Evolutionary conservation across 768 basidiomycete genomes (phyloP).

Genomic region (Bullera alba): DNA sequence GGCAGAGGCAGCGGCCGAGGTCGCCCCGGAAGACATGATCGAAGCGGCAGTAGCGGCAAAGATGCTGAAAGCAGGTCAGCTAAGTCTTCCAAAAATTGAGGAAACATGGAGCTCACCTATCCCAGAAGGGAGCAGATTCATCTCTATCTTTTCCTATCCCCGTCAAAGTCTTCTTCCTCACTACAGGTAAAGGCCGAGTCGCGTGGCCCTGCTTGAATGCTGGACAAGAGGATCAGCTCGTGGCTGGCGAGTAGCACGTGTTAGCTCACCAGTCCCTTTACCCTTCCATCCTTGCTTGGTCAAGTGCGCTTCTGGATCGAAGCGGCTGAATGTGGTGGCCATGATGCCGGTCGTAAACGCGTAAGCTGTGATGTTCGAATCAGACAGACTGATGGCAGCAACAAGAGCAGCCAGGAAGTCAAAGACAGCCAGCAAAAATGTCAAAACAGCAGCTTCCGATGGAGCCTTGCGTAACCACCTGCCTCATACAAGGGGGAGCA

Average conservation of each 20-base stretch:
- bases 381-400: no score
- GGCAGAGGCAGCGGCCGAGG: conserved; percentile 51
- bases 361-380: no score
- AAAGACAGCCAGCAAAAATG: no score
- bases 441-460: no score
- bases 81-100: neutral
- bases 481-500: no score
- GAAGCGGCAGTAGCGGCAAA: conserved; percentile 76
- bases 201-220: conserved; percentile 80
- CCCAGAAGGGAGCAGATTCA: conserved; percentile 96
- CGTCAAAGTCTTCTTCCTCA: conserved; percentile 75
- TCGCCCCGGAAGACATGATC: conserved; percentile 46
- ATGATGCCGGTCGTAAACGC: no score
- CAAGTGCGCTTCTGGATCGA: conserved; percentile 51
- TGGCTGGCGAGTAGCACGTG: neutral
- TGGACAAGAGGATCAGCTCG: conserved; percentile 4
- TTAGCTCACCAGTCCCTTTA: conserved; percentile 54
- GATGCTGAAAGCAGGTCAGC: conserved; percentile 50
- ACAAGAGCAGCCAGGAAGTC: no score
- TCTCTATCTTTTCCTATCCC: conserved; percentile 90
- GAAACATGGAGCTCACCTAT: conserved; percentile 61
- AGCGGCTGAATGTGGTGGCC: conserved; percentile 8
- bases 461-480: no score
- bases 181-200: conserved; percentile 64
- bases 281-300: conserved; percentile 82